Conservation (phyloP, 2,329 filamentous ascomycete species). For the Aspergillus sp. region DNA sequence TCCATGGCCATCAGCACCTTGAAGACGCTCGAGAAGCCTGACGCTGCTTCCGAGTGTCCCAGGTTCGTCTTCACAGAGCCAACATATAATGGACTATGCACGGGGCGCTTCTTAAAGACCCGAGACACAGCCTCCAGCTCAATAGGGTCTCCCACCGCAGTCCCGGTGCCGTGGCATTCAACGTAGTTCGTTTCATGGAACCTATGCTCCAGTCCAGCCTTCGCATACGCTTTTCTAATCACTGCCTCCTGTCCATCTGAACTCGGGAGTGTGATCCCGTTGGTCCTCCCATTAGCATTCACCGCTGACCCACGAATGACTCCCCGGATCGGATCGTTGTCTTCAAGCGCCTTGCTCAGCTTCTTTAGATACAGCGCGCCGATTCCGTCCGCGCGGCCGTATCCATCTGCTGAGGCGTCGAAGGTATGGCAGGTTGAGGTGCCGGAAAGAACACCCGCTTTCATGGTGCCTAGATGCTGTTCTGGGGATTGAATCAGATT, state of each 20-base stretch:
- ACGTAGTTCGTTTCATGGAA: background rate
- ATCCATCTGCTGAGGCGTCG: conserved; percentile 7
- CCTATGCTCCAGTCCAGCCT: background rate
- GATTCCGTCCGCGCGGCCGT: conserved; percentile 10
- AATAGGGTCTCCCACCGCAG: conserved; percentile 5
- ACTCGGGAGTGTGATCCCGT: conserved; percentile 1
- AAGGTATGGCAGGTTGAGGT: conserved; percentile 22
- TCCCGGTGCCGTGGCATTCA: conserved; percentile 12
- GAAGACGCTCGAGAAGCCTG: conserved; percentile 32
- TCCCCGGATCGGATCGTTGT: conserved; percentile 4
- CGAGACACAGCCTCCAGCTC: background rate
- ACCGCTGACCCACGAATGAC: conserved; percentile 1
- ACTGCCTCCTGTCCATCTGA: background rate
- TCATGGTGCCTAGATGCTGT: conserved; percentile 22
- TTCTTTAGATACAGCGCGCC: conserved; percentile 9
- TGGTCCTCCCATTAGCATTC: background rate
- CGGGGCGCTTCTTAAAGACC: background rate
- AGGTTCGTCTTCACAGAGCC: conserved; percentile 34
- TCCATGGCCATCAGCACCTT: conserved; percentile 21
- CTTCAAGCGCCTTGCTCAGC: background rate
- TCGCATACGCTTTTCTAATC: background rate
- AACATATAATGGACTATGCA: conserved; percentile 22
- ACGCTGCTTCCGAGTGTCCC: conserved; percentile 37
- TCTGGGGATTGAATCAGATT: conserved; percentile 23
- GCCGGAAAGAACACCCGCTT: conserved; percentile 34